These are phyloP conservation scores for Citeromyces nyonsensis DNA, from an alignment of 805 yeast genomes.

Conservation along the genomic window DNA sequence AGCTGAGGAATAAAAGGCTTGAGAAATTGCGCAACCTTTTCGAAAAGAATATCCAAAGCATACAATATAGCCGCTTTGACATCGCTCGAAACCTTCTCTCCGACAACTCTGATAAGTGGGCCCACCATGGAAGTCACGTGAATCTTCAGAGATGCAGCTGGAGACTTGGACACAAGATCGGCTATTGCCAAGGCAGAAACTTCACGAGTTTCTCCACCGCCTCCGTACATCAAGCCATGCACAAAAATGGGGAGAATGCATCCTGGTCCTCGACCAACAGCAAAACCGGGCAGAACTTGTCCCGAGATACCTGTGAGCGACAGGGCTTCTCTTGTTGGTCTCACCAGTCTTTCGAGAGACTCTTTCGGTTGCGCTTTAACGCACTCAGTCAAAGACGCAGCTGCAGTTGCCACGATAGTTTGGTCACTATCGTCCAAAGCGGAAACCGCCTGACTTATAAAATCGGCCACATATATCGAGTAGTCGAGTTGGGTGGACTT, in stretches of 20 bases:
- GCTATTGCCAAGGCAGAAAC: conserved; percentile 81
- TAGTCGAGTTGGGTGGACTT: conserved; percentile 50
- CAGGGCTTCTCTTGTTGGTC: conserved; percentile 68
- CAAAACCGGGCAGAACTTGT: conserved; percentile 59
- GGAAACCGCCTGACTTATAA: conserved; percentile 54
- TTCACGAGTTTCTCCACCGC: conserved; percentile 60
- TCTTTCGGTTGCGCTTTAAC: conserved; percentile 65
- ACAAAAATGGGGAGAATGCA: conserved; percentile 82
- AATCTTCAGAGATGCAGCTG: conserved; percentile 68
- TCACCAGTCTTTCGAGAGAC: conserved; percentile 58
- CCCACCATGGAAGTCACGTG: conserved; percentile 92
- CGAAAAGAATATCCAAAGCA: conserved; percentile 67
- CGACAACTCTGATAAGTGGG: conserved; percentile 93
- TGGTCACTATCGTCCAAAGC: conserved; percentile 58
- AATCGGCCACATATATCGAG: conserved; percentile 56
- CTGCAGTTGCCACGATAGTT: conserved; percentile 47
- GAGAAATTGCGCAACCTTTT: conserved; percentile 77
- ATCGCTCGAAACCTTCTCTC: conserved; percentile 85
- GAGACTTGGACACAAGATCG: conserved; percentile 72
- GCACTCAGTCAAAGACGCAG: conserved; percentile 48
- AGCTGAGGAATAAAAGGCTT: conserved; percentile 95
- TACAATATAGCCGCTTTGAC: conserved; percentile 87
- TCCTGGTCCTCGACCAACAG: conserved; percentile 69
- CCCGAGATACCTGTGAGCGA: conserved; percentile 45
- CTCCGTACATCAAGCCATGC: conserved; percentile 93